Base-by-base conservation (phyloP, 2,329 filamentous ascomycete species). In the Trichophyton verrucosum region DNA sequence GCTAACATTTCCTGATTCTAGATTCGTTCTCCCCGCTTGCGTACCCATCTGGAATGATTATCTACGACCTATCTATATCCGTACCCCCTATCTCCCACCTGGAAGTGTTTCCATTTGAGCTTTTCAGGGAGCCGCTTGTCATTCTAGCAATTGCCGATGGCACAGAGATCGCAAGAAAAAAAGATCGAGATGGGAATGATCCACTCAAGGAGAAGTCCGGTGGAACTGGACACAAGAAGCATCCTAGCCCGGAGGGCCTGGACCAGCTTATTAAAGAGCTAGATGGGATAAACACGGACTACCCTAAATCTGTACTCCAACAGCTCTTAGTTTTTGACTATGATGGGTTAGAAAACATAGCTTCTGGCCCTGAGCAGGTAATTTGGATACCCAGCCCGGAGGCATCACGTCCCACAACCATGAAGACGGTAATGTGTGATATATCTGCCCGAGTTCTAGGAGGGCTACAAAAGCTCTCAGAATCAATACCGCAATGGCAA, bases 21-120 rank as follows among this genome's bases (percentile, higher is more conserved):
- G 91, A 90, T 74, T 91, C 94, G 86, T 96, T 97, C 75, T 95
- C 90, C 62, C 92, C 92, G 46, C 78, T 94, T 68, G 89, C 88
- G 13, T 96, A 94, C 73, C 91, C 90, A 9, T 83, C 86, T 66
- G 92, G 92, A 63, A 85, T 86, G 69, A 87, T 97, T 63, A 81
- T 96, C 68, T 96, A 94, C 80, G 88, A 96, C 72, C 82, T 96
- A 64, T 86, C 88, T 61, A 90, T 88, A 63, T 86, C 90, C 68
- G 79, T 87, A 60, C 87, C 90, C 24, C 85, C 88, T n/a, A 81
- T 85, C 36, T 89, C 89, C 36, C 89, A 95, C 70, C 78, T 89
- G 49, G 82, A 89, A 20, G 77, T 95, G 46, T 87, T 87, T 42
- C 91, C 94, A 0, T 96, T 96, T 77, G 94, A 99, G 72, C 79